These are phyloP conservation scores for Pestalotiopsis sp. DNA, from an alignment of 2,329 filamentous ascomycete species.

Conservation along the genomic window DNA sequence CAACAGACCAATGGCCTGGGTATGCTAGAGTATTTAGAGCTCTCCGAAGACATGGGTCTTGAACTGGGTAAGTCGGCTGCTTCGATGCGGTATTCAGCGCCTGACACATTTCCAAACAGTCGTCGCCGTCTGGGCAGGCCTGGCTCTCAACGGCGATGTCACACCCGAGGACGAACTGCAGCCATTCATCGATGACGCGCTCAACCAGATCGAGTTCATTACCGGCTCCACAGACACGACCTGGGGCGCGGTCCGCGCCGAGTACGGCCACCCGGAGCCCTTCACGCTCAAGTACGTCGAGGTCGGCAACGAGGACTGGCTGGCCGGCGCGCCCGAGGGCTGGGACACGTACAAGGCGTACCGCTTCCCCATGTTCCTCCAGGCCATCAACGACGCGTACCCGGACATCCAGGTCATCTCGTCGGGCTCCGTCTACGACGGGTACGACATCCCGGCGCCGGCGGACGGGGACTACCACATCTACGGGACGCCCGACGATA, in stretches of 20 bases:
- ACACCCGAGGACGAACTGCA: slow-evolving; percentile 54
- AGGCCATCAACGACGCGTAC: slow-evolving; percentile 59
- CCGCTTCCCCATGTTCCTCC: slow-evolving; percentile 61
- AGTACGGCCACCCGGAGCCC: slow-evolving; percentile 63
- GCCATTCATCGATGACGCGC: slow-evolving; percentile 59
- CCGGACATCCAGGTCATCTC: slow-evolving; percentile 60
- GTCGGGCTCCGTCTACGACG: slow-evolving; percentile 47
- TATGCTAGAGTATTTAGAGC: slow-evolving; percentile 63
- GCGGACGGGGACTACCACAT: slow-evolving; percentile 53
- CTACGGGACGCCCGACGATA: slow-evolving; percentile 52
- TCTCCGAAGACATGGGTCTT: slow-evolving; percentile 62
- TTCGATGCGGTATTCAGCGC: no score
- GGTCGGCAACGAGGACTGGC: slow-evolving; percentile 70
- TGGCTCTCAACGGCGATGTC: slow-evolving; percentile 55
- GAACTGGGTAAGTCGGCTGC: slow-evolving; percentile 51
- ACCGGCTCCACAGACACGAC: slow-evolving; percentile 53
- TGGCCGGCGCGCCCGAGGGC: slow-evolving; percentile 49
- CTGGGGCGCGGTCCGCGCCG: slow-evolving; percentile 60
- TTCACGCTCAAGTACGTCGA: slow-evolving; percentile 65
- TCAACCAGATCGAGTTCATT: slow-evolving; percentile 67
- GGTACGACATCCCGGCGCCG: slow-evolving; percentile 41
- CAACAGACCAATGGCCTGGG: slow-evolving; percentile 65
- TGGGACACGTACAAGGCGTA: slow-evolving; percentile 54
- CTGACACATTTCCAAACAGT: slow-evolving; percentile 32
- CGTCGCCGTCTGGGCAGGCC: slow-evolving; percentile 60